These are phyloP conservation scores for Cucurbita pepo DNA, from an alignment of 306 rosid genomes.

Conservation along the genomic window DNA sequence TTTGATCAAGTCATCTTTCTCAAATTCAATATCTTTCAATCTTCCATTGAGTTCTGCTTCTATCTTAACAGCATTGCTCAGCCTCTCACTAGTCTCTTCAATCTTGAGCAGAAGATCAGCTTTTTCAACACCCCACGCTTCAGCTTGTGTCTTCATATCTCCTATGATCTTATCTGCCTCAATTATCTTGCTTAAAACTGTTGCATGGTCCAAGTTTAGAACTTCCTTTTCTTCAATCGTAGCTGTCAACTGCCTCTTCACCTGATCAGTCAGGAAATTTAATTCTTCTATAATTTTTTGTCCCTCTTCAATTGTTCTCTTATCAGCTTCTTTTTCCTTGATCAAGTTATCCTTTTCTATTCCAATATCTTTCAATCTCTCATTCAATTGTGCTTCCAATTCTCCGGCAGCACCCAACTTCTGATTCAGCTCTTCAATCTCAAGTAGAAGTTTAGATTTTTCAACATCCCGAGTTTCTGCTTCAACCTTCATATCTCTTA, in stretches of 20 bases:
- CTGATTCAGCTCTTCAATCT: neutral
- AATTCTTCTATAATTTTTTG: slow-evolving; percentile 27
- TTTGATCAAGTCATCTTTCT: slow-evolving; percentile 11
- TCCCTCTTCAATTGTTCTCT: slow-evolving; percentile 18
- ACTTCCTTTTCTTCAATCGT: slow-evolving; percentile 2
- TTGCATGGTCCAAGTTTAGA: neutral
- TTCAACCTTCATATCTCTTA: neutral
- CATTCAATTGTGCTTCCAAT: slow-evolving; percentile 20
- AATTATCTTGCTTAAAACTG: neutral
- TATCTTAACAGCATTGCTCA: slow-evolving; percentile 1
- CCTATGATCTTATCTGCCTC: slow-evolving; percentile 1
- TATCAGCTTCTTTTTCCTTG: slow-evolving; percentile 13
- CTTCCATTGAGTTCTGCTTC: slow-evolving; percentile 16
- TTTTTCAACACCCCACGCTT: neutral
- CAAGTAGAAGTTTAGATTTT: neutral
- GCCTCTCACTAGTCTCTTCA: neutral
- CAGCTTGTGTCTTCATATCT: slow-evolving; percentile 2
- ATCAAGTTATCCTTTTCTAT: slow-evolving; percentile 11
- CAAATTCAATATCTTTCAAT: slow-evolving; percentile 15
- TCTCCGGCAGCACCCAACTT: neutral
- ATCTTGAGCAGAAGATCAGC: neutral
- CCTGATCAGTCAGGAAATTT: slow-evolving; percentile 26
- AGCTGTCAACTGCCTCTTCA: slow-evolving; percentile 3
- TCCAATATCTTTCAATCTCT: slow-evolving; percentile 19
- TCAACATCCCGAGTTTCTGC: neutral